Conservation (phyloP, 371 early-diverging fungal species). For the Coemansia sp. region DNA sequence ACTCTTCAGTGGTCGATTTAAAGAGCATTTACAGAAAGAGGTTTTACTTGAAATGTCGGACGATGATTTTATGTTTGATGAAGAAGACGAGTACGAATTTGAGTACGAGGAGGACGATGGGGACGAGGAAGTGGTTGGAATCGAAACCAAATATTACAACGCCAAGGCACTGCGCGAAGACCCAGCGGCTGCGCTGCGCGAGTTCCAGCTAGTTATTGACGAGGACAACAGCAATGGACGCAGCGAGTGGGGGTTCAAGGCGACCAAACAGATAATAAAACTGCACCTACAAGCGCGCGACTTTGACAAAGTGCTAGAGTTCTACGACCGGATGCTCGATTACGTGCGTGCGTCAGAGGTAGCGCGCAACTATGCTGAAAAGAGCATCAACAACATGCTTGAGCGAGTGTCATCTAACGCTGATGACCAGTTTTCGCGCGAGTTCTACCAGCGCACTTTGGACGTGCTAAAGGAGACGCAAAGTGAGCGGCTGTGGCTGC, state of each 20-base stretch:
- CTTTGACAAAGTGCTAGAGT: conserved; percentile 67
- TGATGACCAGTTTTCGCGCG: conserved; percentile 77
- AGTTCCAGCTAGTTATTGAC: conserved; percentile 79
- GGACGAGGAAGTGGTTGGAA: conserved; percentile 79
- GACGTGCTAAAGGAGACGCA: conserved; percentile 70
- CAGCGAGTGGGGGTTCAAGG: conserved; percentile 84
- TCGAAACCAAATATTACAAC: conserved; percentile 94
- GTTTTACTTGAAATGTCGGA: conserved; percentile 57
- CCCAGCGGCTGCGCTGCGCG: conserved; percentile 71
- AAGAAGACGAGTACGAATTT: conserved; percentile 89
- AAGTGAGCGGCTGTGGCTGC: conserved; percentile 90
- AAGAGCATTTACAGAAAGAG: not conserved
- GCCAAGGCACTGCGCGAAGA: conserved; percentile 93
- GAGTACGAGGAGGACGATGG: conserved; percentile 81
- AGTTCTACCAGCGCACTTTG: conserved; percentile 80
- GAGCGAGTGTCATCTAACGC: conserved; percentile 77
- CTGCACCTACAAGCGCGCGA: conserved; percentile 64
- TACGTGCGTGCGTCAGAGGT: conserved; percentile 76
- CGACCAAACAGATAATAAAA: conserved; percentile 92
- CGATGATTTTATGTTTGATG: conserved; percentile 73
- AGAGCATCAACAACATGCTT: conserved; percentile 91
- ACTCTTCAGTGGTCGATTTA: not conserved
- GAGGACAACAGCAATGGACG: conserved; percentile 78
- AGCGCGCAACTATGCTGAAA: conserved; percentile 91
- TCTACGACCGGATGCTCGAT: conserved; percentile 75